A percentile compares a stretch with the other conserved stretches of the same genome.
phyloP scores from a whole-genome alignment of 257 asterid genomes.

The Gardenia jasminoides region DNA sequence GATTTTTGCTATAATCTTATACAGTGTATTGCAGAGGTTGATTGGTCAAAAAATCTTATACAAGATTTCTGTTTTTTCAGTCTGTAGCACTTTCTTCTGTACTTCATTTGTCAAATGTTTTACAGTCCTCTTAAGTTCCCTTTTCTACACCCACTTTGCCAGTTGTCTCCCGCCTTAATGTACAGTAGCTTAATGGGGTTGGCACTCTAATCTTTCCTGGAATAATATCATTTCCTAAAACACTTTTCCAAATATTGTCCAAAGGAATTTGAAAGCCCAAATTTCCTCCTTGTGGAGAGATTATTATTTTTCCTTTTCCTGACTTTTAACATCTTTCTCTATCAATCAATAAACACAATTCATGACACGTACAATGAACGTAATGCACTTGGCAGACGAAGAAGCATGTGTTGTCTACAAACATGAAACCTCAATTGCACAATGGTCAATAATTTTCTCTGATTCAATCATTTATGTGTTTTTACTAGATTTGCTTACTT shows the following conservation, averaged over 20 bases:
- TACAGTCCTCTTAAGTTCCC: neutral
- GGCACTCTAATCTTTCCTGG: neutral
- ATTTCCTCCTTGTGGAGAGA: too few relatives aligned
- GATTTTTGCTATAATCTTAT: too few relatives aligned
- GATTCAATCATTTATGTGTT: neutral
- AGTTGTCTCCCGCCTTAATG: neutral
- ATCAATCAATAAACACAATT: slow-evolving; percentile 4
- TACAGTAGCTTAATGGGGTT: neutral
- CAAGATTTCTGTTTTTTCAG: too few relatives aligned
- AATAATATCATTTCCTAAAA: neutral
- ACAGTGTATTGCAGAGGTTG: too few relatives aligned
- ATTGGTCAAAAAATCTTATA: too few relatives aligned
- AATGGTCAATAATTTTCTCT: neutral
- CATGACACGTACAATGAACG: neutral
- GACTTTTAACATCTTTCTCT: neutral
- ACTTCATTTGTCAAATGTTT: too few relatives aligned
- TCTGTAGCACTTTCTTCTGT: too few relatives aligned
- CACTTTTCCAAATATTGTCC: neutral
- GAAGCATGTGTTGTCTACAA: neutral
- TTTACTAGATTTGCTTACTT: neutral
- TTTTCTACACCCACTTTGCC: neutral
- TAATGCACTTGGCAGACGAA: neutral
- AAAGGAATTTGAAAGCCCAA: neutral
- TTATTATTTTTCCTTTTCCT: neutral
- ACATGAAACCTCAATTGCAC: neutral